Evolutionary conservation across 495 filamentous ascomycete species (phyloP).

Genomic region (Massariosphaeria phaeospora): DNA sequence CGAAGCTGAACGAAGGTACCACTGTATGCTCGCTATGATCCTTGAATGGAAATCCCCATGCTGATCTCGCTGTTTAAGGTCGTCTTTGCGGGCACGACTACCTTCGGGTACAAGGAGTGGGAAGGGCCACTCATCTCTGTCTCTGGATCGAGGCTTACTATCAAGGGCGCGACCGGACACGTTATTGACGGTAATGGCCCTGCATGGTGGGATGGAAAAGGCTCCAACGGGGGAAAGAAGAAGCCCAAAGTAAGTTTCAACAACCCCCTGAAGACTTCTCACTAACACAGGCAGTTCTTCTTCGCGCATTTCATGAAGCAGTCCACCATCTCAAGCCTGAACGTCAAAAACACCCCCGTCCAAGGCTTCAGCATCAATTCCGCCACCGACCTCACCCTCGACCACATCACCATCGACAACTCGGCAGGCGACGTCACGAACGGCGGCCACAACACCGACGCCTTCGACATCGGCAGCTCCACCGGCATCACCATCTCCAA

Average conservation of each 20-base stretch:
- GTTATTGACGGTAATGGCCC: constrained; percentile 47
- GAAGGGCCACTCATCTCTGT: constrained; percentile 48
- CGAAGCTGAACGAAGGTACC: constrained; percentile 43
- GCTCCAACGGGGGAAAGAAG: constrained; percentile 49
- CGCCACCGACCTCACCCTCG: constrained; percentile 47
- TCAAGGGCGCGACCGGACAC: constrained; percentile 45
- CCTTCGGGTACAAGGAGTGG: constrained; percentile 51
- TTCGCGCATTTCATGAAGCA: constrained; percentile 42
- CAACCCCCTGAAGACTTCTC: background rate
- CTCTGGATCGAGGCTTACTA: constrained; percentile 46
- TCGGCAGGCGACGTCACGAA: constrained; percentile 48
- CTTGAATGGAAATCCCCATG: background rate
- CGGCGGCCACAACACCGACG: constrained; percentile 61
- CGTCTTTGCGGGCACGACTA: constrained; percentile 50
- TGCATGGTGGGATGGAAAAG: constrained; percentile 51
- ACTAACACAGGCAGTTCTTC: constrained; percentile 44
- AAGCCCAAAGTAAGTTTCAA: constrained; percentile 42
- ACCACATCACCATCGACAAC: constrained; percentile 56
- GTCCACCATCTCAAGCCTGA: constrained; percentile 42
- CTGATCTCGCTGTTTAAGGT: constrained; percentile 33
- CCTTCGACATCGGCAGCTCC: constrained; percentile 55
- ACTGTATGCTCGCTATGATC: constrained; percentile 35
- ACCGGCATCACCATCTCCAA: constrained; percentile 43
- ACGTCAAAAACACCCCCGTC: constrained; percentile 58
- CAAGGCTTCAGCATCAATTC: constrained; percentile 57